These are phyloP conservation scores for Nemania abortiva DNA, from an alignment of 2,329 filamentous ascomycete genomes.

Conservation along the genomic window DNA sequence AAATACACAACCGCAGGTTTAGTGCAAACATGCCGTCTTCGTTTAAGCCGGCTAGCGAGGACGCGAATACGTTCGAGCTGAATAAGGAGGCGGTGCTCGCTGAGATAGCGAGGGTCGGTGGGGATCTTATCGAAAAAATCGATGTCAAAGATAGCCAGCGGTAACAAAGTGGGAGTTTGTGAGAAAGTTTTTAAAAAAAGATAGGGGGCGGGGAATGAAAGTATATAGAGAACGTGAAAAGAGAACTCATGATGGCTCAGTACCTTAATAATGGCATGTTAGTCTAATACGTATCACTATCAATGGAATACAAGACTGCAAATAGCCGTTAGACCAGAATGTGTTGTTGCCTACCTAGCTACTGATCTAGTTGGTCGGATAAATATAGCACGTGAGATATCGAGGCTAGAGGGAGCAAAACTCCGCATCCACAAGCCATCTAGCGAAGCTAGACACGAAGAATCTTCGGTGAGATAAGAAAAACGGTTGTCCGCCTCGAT, in stretches of 20 bases:
- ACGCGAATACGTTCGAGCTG: constrained; percentile 66
- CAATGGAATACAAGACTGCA: no score
- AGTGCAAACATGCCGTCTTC: constrained; percentile 78
- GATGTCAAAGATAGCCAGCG: constrained; percentile 58
- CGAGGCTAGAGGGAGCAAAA: no score
- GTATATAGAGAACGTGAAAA: background rate
- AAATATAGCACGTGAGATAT: no score
- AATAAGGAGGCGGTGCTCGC: constrained; percentile 76
- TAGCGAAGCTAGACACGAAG: no score
- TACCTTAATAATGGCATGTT: background rate
- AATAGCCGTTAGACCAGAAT: no score
- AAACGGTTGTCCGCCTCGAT: no score
- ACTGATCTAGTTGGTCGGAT: no score
- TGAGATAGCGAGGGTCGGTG: constrained; percentile 78
- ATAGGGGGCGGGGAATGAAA: background rate
- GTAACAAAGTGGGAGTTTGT: background rate
- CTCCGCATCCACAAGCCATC: no score
- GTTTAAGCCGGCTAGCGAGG: constrained; percentile 65
- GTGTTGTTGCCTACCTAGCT: no score
- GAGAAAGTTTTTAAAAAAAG: background rate
- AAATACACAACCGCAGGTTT: constrained; percentile 69
- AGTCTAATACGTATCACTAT: no score
- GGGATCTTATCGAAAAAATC: constrained; percentile 75
- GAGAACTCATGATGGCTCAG: background rate
- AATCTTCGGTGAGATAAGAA: no score